Conservation (phyloP, 495 filamentous ascomycete species). For the Lasiosphaeria miniovina region DNA sequence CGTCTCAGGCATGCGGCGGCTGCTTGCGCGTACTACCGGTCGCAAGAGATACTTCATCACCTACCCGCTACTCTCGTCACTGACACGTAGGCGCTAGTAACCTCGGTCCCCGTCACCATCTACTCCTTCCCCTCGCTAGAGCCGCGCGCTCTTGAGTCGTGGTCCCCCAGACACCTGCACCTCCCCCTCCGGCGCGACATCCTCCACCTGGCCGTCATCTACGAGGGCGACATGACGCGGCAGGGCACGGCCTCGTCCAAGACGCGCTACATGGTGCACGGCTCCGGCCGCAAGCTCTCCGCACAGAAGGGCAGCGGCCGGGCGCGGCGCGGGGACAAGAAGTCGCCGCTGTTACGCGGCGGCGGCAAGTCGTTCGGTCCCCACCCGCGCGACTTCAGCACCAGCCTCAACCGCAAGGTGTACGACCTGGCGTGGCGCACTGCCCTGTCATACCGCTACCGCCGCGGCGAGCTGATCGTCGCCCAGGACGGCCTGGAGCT, state of each 20-base stretch:
- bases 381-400: constrained; percentile 82
- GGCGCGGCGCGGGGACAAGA: constrained; percentile 75
- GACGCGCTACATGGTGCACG: constrained; percentile 78
- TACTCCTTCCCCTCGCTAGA: constrained; percentile 89
- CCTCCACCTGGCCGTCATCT: constrained; percentile 87
- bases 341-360: constrained; percentile 78
- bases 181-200: constrained; percentile 88
- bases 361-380: constrained; percentile 88
- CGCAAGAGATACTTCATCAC: not conserved
- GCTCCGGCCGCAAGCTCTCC: constrained; percentile 70
- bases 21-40: not conserved
- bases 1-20: constrained; percentile 1
- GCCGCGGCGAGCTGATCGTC: constrained; percentile 79
- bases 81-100: constrained; percentile 35
- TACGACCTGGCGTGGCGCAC: constrained; percentile 97
- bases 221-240: constrained; percentile 85
- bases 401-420: constrained; percentile 77
- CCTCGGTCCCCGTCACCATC: constrained; percentile 73
- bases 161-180: constrained; percentile 74
- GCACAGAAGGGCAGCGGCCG: constrained; percentile 82
- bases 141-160: constrained; percentile 73
- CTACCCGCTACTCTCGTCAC: no score
- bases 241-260: constrained; percentile 85
- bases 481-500: constrained; percentile 71
- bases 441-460: constrained; percentile 86